Evolutionary conservation across 164 flowering plant species (phyloP).

Genomic region (Tinospora cordifolia): DNA sequence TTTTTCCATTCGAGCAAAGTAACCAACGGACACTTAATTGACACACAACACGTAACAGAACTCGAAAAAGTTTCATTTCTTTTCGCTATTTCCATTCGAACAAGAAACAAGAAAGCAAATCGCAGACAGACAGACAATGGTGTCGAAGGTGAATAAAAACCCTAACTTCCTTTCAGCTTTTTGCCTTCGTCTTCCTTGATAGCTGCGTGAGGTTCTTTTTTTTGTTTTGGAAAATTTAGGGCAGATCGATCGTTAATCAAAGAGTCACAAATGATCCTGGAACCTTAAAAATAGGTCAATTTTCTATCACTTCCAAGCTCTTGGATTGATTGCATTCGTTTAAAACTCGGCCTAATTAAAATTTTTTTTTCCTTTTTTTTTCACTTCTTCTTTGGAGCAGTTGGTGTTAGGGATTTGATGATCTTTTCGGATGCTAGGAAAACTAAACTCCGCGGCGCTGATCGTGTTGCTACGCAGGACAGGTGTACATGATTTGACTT

Average conservation of each 20-base stretch:
- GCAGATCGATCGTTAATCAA: constrained; percentile 10
- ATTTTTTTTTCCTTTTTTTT: not conserved
- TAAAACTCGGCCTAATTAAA: not conserved
- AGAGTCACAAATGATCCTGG: constrained; percentile 11
- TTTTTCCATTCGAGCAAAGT: too few relatives aligned
- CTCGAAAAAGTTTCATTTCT: not conserved
- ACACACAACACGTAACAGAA: too few relatives aligned
- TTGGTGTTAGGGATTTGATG: constrained; percentile 28
- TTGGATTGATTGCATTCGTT: not conserved
- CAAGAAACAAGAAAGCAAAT: not conserved
- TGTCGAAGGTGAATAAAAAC: constrained; percentile 1
- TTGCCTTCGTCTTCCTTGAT: not conserved
- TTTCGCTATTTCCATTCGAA: not conserved
- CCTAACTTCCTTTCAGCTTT: not conserved
- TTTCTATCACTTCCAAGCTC: not conserved
- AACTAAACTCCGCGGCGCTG: constrained; percentile 10
- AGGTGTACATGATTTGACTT: constrained; percentile 16
- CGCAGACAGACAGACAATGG: constrained; percentile 5
- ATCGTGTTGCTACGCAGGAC: constrained; percentile 5
- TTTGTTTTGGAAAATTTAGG: constrained; percentile 16
- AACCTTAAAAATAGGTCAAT: constrained; percentile 13
- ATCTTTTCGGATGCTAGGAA: constrained; percentile 32
- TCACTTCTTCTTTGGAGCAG: constrained; percentile 17
- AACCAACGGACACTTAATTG: too few relatives aligned
- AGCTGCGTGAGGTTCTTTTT: not conserved